Evolutionary conservation across 768 basidiomycete species (phyloP).

Genomic region (Boletus pseudo-olivaceus): DNA sequence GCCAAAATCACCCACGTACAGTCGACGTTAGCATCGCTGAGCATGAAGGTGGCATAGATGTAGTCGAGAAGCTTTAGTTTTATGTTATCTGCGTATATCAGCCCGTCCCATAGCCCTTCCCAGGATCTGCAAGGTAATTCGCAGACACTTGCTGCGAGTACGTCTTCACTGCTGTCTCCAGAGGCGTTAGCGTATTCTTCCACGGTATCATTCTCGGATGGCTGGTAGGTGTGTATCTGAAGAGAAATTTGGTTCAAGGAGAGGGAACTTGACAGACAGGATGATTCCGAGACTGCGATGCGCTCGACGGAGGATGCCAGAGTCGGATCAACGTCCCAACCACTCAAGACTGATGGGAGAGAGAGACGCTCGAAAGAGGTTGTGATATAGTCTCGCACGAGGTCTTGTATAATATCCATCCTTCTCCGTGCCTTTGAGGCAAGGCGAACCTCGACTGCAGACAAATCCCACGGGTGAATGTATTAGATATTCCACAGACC

Average conservation of each 20-base stretch:
- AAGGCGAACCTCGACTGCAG: conserved; percentile 80
- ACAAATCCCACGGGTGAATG: not conserved
- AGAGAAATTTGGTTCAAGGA: conserved; percentile 58
- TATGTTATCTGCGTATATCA: conserved; percentile 82
- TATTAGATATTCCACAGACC: not conserved
- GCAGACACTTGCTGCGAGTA: conserved; percentile 86
- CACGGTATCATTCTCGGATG: conserved; percentile 59
- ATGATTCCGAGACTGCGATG: conserved; percentile 68
- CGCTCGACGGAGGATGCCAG: conserved; percentile 73
- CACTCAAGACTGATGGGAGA: conserved; percentile 66
- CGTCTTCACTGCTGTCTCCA: conserved; percentile 58
- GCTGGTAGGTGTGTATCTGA: conserved; percentile 88
- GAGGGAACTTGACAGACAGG: conserved; percentile 54
- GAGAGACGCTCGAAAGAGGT: conserved; percentile 62
- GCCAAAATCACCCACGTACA: conserved; percentile 45
- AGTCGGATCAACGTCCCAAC: conserved; percentile 75
- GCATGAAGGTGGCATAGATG: conserved; percentile 89
- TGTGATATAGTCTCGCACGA: conserved; percentile 54
- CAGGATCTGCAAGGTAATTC: conserved; percentile 79
- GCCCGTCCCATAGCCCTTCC: conserved; percentile 91
- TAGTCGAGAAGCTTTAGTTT: conserved; percentile 90
- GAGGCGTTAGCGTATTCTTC: conserved; percentile 69
- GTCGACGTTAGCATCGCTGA: conserved; percentile 85
- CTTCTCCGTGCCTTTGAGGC: conserved; percentile 63
- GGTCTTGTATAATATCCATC: conserved; percentile 68